Evolutionary conservation across 2,329 filamentous ascomycete species (phyloP).

Genomic region (Aureobasidium melanogenum): DNA sequence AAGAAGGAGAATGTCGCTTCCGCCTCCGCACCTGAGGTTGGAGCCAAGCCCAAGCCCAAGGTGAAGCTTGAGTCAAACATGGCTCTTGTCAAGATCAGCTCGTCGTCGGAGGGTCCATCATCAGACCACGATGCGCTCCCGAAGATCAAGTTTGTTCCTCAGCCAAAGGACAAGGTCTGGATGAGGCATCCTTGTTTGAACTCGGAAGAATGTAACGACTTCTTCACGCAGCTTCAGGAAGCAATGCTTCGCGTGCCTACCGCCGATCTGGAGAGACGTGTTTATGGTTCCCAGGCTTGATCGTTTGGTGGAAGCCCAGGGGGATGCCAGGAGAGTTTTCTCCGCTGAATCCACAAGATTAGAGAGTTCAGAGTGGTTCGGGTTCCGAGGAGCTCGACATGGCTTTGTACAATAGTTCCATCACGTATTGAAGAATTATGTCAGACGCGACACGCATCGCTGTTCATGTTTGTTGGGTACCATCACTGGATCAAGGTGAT

Average conservation of each 20-base stretch:
- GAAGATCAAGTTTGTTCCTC: neutral
- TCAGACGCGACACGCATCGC: neutral
- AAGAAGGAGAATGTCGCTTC: neutral
- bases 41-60: neutral
- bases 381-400: neutral
- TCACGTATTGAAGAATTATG: neutral
- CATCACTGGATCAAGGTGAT: neutral
- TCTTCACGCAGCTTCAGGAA: neutral
- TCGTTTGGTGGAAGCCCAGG: neutral
- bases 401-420: neutral
- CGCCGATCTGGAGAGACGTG: neutral
- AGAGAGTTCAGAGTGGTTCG: neutral
- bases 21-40: neutral
- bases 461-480: neutral
- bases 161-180: neutral
- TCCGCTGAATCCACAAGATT: neutral
- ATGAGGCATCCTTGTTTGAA: neutral
- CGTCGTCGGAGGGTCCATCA: neutral
- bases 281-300: neutral
- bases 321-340: neutral
- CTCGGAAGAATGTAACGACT: neutral
- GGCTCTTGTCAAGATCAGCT: neutral
- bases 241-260: constrained; percentile 1
- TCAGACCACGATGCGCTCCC: neutral
- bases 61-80: neutral